Percentiles rank a stretch among this genome's conserved stretches.
These are phyloP conservation scores for Groenewaldozyma auringiensis DNA, from an alignment of 1,139 yeast species.

Conservation along the genomic window DNA sequence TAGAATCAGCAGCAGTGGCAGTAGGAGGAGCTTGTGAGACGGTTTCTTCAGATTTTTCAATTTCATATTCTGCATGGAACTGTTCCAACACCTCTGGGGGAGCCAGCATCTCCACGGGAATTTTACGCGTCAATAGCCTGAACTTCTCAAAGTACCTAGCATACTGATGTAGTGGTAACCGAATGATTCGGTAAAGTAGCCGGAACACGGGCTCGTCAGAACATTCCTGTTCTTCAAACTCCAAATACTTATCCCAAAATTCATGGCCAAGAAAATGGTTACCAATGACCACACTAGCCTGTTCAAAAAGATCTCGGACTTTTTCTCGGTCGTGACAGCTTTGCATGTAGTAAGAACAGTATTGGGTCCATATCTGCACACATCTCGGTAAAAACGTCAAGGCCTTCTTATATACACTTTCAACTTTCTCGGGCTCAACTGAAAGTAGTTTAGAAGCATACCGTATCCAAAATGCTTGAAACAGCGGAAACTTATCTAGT, in stretches of 20 bases:
- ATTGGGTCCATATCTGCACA: conserved; percentile 66
- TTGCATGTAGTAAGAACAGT: conserved; percentile 47
- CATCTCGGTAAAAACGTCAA: conserved; percentile 41
- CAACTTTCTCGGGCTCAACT: conserved; percentile 50
- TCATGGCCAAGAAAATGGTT: conserved; percentile 63
- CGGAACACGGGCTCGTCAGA: conserved; percentile 23
- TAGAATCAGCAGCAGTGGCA: conserved; percentile 5
- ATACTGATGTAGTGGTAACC: conserved; percentile 72
- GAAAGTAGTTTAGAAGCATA: conserved; percentile 63
- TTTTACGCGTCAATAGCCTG: conserved; percentile 20
- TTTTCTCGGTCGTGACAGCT: conserved; percentile 16
- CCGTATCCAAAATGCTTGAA: conserved; percentile 74
- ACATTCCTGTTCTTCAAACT: conserved; percentile 37
- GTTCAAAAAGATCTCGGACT: conserved; percentile 43
- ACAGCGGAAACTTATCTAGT: conserved; percentile 54
- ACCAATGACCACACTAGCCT: conserved; percentile 60
- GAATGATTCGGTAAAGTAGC: conserved; percentile 53
- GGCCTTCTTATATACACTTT: conserved; percentile 46
- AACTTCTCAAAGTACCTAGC: conserved; percentile 42
- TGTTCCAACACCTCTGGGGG: conserved; percentile 22
- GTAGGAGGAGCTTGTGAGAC: background rate
- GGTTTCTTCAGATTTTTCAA: conserved; percentile 14
- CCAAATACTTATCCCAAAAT: conserved; percentile 67
- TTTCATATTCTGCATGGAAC: conserved; percentile 25
- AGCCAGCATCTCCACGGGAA: conserved; percentile 23